These are phyloP conservation scores for Emydomyces testavorans DNA, from an alignment of 2,329 filamentous ascomycete genomes.

Conservation along the genomic window DNA sequence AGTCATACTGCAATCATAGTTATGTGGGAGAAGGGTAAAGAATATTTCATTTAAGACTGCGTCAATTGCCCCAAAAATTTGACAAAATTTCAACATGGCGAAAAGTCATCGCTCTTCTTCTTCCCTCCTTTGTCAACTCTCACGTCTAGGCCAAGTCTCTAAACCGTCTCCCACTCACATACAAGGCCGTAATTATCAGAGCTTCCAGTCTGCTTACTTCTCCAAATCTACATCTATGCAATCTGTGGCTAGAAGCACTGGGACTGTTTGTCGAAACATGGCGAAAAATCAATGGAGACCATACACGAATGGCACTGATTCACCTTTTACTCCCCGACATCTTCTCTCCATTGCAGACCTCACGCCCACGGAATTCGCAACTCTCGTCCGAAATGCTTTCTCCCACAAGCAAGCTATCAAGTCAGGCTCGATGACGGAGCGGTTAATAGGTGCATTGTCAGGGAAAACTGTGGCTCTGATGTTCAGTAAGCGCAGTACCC, in stretches of 20 bases:
- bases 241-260: slow-evolving; percentile 10
- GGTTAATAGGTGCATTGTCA: slow-evolving; percentile 51
- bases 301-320: slow-evolving; percentile 22
- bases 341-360: slow-evolving; percentile 86
- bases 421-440: slow-evolving; percentile 48
- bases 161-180: neutral
- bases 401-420: slow-evolving; percentile 68
- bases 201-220: neutral
- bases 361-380: slow-evolving; percentile 63
- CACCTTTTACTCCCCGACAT: slow-evolving; percentile 59
- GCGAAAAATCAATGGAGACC: slow-evolving; percentile 22
- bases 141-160: neutral
- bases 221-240: slow-evolving; percentile 5
- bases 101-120: neutral
- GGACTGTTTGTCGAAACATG: slow-evolving; percentile 17
- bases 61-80: slow-evolving; percentile 1
- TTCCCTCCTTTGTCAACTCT: slow-evolving; percentile 1
- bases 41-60: neutral
- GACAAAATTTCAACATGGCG: slow-evolving; percentile 6
- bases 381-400: slow-evolving; percentile 71
- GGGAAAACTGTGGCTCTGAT: slow-evolving; percentile 85
- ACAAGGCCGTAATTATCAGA: neutral
- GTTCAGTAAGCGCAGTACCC: slow-evolving; percentile 91
- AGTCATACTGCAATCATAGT: too few species aligned
- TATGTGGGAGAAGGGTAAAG: neutral